Base-by-base conservation (phyloP, 345 rosid species). In the Cardamine chenopodiifolia region DNA sequence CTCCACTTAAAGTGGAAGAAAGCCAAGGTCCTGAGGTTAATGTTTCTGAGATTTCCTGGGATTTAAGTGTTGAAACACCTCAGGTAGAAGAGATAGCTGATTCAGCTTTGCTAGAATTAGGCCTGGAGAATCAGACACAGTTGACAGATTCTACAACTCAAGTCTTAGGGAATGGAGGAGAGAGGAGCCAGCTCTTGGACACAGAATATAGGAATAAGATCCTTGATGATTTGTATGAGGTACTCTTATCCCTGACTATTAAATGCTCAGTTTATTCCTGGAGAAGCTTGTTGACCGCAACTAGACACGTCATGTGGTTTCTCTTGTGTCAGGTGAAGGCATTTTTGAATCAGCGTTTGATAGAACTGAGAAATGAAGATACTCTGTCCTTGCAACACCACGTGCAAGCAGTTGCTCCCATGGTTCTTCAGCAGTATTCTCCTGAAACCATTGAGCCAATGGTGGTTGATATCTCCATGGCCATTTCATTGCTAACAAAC, bases 191-290 rank as follows among this genome's bases (percentile, higher is more conserved):
- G 84, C 83, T 95, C 53, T 73, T 90, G 88, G 94, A 86, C 70
- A 89, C 97, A 15, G 97, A 92, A 60, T 95, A 86, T 81, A 81
- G 99, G 74, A 95, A 89, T 69, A 92, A 85, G 81, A 87, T 95
- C 73, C 96, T 95, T 29, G 97, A 95, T 76, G 99, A 95, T 83
- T 81, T 90, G 52, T 84, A 89, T 60, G 96, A 95, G 97, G 99
- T 95, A 82, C 52, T 50, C 18, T 50, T 37, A 17, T 37, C 59
- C 64, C 59, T 42, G 32, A 52, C 34, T 68, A 26, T 48, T 22
- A 28, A 52, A 31, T 40, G 42, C 4, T 48, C 58, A 28, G 44
- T 17, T 26, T 28, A 49, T 48, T 35, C 64, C 14, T 42, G 7
- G 63, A n/a, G 44, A 40, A 7, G 15, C 50, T 55, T 69, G 49